Base-by-base conservation (phyloP, 441 rosid genomes). In the Isatis lusitanica region DNA sequence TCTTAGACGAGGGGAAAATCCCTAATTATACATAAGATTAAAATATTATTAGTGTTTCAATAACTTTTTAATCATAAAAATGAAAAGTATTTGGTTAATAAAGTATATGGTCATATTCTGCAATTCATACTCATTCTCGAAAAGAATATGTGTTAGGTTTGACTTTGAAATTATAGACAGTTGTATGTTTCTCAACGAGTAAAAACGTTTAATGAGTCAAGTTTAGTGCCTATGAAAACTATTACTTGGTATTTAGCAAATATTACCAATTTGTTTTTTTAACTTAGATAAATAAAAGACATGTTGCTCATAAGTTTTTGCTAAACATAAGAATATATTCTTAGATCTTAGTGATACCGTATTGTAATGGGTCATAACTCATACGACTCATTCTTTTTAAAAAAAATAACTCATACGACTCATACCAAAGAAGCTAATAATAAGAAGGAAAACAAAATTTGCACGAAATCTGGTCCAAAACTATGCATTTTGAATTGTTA, bases 111-210 rank as follows among this genome's bases (percentile, higher is more conserved):
- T n/a, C 12, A 65, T 56, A 48, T 13, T 9, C 35, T 36, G 16
- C 11, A 65, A 28, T 15, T 55, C 4, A 39, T 26, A 26, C 58
- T 26, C 50, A 16, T 56, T 65, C 35, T 65, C 26, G 4, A 15
- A 73, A 46, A n/a, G 40, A 21, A 36, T 46, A 24, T 56, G 35
- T 64, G 60, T 65, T 47, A 47, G 42, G 60, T 74, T 66, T 66
- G 73, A 66, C 53, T 74, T 74, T 74, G 61, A 47, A 63, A 43
- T 72, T 31, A 18, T 40, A 42, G 43, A 31, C 26, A 9, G 7
- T 26, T 38, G 50, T 21, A n/a, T 63, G 6, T 17, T 21, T 52
- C 17, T 43, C 53, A 26, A 17, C 12, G 17, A 35, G 18, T 47
- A 28, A 16, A 17, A 46, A 63, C 13, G 44, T 64, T 64, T 33